Conservation (phyloP, 331 rosid species). For the Dryas integrifolia region DNA sequence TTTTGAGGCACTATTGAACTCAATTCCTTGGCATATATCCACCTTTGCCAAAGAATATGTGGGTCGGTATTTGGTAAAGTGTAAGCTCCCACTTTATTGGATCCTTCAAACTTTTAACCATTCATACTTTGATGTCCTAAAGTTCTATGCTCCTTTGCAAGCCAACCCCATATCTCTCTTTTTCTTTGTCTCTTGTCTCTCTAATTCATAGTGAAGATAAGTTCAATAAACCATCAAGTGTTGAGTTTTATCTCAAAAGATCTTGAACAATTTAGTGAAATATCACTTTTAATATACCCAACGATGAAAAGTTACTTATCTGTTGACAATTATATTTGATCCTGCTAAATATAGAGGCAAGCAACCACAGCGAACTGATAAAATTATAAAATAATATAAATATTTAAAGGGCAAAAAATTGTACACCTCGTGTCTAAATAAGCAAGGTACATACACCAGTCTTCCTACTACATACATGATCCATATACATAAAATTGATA, state of each 20-base stretch:
- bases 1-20: background rate
- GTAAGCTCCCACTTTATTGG: constrained; percentile 7
- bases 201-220: no score
- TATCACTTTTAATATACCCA: no score
- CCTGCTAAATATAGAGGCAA: no score
- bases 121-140: background rate
- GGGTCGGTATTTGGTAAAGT: background rate
- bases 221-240: no score
- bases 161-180: background rate
- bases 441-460: constrained; percentile 37
- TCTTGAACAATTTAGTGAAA: no score
- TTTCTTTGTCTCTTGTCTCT: no score
- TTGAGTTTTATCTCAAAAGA: no score
- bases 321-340: no score
- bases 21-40: background rate
- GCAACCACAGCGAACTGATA: background rate
- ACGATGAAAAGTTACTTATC: no score
- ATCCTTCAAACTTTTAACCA: background rate
- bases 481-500: constrained; percentile 42
- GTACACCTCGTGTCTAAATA: constrained; percentile 34
- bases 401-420: constrained; percentile 19
- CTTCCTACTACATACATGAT: constrained; percentile 36
- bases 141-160: background rate
- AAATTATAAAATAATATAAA: constrained; percentile 11
- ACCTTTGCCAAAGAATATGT: background rate